A percentile compares a stretch with the other conserved stretches of the same genome.
These are phyloP conservation scores for Chenopodium suecicum DNA, from an alignment of 148 eudicot species.

Conservation along the genomic window DNA sequence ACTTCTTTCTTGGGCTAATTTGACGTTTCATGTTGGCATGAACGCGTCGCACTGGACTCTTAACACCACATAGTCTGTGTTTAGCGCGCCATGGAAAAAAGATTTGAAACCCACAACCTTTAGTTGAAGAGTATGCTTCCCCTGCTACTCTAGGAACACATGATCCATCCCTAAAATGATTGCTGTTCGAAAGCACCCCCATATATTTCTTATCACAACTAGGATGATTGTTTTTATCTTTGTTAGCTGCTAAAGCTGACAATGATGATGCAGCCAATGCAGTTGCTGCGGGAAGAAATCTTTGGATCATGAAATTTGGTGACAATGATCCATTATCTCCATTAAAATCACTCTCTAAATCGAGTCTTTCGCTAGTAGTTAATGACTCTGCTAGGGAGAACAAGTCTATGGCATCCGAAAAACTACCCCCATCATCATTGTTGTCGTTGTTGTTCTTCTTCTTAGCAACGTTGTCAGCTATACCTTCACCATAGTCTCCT, in stretches of 20 bases:
- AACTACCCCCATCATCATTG: conserved; percentile 21
- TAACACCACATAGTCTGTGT: conserved; percentile 44
- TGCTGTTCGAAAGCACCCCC: background rate
- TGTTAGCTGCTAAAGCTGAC: conserved; percentile 22
- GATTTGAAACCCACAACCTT: conserved; percentile 57
- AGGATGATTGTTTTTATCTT: background rate
- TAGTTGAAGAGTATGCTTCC: conserved; percentile 32
- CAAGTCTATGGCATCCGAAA: conserved; percentile 54
- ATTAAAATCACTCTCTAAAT: conserved; percentile 17
- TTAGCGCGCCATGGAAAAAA: conserved; percentile 63
- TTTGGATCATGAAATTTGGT: conserved; percentile 60
- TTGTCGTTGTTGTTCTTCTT: conserved; percentile 11
- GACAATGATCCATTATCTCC: conserved; percentile 24
- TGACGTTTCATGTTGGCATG: conserved; percentile 35
- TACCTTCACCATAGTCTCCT: background rate
- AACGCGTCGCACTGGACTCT: conserved; percentile 42
- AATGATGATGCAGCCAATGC: conserved; percentile 57
- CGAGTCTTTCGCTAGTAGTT: conserved; percentile 22
- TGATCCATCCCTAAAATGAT: conserved; percentile 13
- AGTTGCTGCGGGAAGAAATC: conserved; percentile 68
- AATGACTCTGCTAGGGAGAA: conserved; percentile 53
- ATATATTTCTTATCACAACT: background rate
- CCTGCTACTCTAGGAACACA: conserved; percentile 19
- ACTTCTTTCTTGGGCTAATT: conserved; percentile 26
- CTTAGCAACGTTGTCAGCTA: conserved; percentile 8